Base-by-base conservation (phyloP, 73 alveolate genomes). In the Paramecium sonneborni region DNA sequence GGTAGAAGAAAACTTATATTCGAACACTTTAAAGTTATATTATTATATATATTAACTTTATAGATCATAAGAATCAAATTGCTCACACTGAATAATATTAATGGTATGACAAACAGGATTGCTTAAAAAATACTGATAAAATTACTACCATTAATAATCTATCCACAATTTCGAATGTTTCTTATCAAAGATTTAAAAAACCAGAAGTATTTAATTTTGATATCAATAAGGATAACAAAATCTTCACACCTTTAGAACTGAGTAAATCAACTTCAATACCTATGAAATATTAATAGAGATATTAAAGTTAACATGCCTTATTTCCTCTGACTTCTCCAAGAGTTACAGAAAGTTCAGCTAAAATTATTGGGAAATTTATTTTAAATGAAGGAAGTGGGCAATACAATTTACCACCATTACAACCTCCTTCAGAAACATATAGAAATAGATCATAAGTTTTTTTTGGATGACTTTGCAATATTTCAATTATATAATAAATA, bases 81-180 rank as follows among this genome's bases (percentile, higher is more conserved):
- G 84, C 84, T 62, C 84, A 62, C 3, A 62, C 84, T 30, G 84
- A 62, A 30, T 6, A 62, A 26, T 62, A 62, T 62, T 62, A 62
- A 62, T 62, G 84, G 84, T 30, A 26, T 24, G 26, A 62, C 2
- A 62, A 62, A 12, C 24, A 62, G 44, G 84, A 62, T 30, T 62
- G 84, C 26, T 10, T 30, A 0, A 62, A 62, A 62, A 62, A 62
- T 14, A 62, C 43, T 6, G 84, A 62, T 62, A 62, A 62, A 32
- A 62, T 62, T 26, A 62, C 84, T 30, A 30, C 84, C 14, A 26
- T 26, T 9, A 26, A 62, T 62, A 62, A 52, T 52, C 68, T 52
- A 52, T 52, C 68, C 15, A 52, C 68, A 0, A 15, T 30, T 62
- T 62, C 84, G 6, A 30, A 30, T 26, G 39, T 32, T 62, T 32